Percentiles rank a stretch among this genome's conserved stretches.
Conservation (phyloP, 768 basidiomycete species). For the Boletus rubropictus region DNA sequence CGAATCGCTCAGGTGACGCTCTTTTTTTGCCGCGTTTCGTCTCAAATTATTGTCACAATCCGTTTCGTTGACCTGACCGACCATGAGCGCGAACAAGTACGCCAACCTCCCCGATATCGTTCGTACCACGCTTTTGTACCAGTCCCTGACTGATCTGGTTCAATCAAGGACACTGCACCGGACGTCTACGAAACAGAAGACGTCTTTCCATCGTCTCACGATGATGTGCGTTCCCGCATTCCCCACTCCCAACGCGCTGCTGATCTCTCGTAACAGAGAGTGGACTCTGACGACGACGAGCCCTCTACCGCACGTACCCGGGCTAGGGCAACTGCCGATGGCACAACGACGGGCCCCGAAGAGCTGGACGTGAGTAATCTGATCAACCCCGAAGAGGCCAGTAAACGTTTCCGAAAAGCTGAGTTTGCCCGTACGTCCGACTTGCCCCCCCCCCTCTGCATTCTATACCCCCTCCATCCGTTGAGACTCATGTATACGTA, state of each 20-base stretch:
- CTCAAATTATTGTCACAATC: not conserved
- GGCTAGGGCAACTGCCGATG: slow-evolving; percentile 28
- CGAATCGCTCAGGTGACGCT: slow-evolving; percentile 57
- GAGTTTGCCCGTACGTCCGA: slow-evolving; percentile 50
- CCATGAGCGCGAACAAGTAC: slow-evolving; percentile 73
- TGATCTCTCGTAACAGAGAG: slow-evolving; percentile 38
- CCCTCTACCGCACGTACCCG: slow-evolving; percentile 35
- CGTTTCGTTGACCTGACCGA: not conserved
- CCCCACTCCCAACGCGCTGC: not conserved
- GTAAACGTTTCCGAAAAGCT: slow-evolving; percentile 63
- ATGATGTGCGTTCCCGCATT: slow-evolving; percentile 40
- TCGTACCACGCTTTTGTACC: slow-evolving; percentile 24
- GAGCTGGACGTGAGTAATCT: slow-evolving; percentile 66
- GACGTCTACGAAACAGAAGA: slow-evolving; percentile 94
- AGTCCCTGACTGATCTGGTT: slow-evolving; percentile 1
- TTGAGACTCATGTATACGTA: not conserved
- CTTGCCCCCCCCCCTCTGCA: no score
- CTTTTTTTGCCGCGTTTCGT: slow-evolving; percentile 27
- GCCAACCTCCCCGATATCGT: slow-evolving; percentile 91
- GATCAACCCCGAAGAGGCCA: slow-evolving; percentile 63
- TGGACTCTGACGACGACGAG: slow-evolving; percentile 67
- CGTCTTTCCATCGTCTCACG: slow-evolving; percentile 47
- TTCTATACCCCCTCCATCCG: not conserved
- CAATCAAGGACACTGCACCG: slow-evolving; percentile 73
- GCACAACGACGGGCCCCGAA: slow-evolving; percentile 40